Conservation (phyloP, 2,329 filamentous ascomycete species). For the Chalaropsis thielavioides region DNA sequence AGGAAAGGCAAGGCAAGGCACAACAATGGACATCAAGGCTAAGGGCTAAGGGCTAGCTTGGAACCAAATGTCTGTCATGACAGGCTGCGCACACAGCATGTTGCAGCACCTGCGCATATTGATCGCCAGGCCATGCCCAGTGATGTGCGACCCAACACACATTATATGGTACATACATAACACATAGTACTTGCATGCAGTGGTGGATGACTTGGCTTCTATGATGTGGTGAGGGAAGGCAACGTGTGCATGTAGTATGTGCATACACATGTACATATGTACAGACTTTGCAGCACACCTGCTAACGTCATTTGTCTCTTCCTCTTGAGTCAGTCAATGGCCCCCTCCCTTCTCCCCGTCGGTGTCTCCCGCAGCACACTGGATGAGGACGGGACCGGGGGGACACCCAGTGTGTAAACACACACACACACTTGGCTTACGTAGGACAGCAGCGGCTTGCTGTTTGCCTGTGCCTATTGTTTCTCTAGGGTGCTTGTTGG, state of each 20-base stretch:
- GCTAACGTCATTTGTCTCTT: conserved; percentile 4
- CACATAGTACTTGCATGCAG: too few relatives aligned
- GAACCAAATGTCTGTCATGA: background rate
- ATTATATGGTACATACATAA: too few relatives aligned
- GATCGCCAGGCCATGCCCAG: background rate
- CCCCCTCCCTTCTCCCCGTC: background rate
- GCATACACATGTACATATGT: too few relatives aligned
- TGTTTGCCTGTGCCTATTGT: background rate
- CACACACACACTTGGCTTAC: background rate
- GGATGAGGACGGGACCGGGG: background rate
- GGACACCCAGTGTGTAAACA: background rate
- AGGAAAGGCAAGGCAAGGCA: too few relatives aligned
- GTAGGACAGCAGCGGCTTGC: background rate
- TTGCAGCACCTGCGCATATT: background rate
- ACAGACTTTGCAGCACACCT: background rate
- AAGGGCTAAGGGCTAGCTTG: too few relatives aligned
- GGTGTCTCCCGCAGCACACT: background rate
- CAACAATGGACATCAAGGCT: background rate
- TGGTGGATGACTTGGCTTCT: too few relatives aligned
- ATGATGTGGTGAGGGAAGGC: too few relatives aligned
- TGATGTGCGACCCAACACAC: too few relatives aligned
- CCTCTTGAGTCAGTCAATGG: background rate
- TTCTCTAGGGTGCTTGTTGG: background rate
- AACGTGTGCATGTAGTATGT: too few relatives aligned
- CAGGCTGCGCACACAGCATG: background rate